Percentiles rank a stretch among this genome's conserved stretches.
These are phyloP conservation scores for Pythium insidiosum DNA, from an alignment of 352 stramenopile genomes.

Conservation along the genomic window DNA sequence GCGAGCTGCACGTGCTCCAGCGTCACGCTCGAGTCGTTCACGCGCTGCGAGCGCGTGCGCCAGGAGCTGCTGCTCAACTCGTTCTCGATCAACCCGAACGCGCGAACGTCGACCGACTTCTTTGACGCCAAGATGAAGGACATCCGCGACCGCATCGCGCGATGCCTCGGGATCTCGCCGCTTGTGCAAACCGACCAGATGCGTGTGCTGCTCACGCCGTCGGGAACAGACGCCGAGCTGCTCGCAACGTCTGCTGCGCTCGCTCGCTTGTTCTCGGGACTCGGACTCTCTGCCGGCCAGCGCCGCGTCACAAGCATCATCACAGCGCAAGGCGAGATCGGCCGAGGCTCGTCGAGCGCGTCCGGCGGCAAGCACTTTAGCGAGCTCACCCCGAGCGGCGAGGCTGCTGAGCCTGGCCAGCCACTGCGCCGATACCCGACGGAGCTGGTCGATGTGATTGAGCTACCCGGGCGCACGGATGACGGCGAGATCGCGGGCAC, in stretches of 20 bases:
- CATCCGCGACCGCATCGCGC: conserved; percentile 45
- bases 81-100: conserved; percentile 77
- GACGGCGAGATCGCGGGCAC: conserved; percentile 40
- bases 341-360: conserved; percentile 65
- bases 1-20: conserved; percentile 84
- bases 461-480: conserved; percentile 46
- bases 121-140: conserved; percentile 63
- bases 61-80: conserved; percentile 73
- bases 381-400: conserved; percentile 64
- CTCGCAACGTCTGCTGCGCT: conserved; percentile 66
- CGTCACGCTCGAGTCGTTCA: conserved; percentile 58
- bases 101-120: conserved; percentile 48
- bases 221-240: conserved; percentile 82
- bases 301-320: conserved; percentile 81
- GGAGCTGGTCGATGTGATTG: conserved; percentile 55
- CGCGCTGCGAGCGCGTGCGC: conserved; percentile 50
- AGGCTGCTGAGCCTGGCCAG: conserved; percentile 29
- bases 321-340: conserved; percentile 76
- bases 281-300: conserved; percentile 21
- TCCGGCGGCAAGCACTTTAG: conserved; percentile 79
- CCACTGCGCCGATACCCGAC: conserved; percentile 49
- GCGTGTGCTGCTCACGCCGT: conserved; percentile 68
- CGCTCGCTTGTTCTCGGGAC: conserved; percentile 43
- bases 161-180: conserved; percentile 39
- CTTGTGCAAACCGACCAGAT: conserved; percentile 46